Conservation (phyloP, 768 basidiomycete species). For the Tricholoma sp. region DNA sequence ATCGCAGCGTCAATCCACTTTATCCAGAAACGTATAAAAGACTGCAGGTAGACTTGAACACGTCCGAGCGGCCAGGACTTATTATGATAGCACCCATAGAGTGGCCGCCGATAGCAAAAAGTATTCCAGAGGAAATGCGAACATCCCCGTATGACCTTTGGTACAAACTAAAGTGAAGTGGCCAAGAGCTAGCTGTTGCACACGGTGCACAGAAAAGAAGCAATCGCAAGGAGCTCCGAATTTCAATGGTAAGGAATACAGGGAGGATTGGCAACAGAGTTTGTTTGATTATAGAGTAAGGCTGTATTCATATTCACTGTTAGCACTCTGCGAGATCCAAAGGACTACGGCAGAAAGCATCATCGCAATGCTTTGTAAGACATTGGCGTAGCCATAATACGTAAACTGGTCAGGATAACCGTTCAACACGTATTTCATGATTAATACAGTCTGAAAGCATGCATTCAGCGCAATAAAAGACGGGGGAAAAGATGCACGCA, state of each 20-base stretch:
- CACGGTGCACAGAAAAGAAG: neutral
- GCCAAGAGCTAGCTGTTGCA: no score
- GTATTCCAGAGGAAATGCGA: no score
- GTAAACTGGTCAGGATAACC: constrained; percentile 69
- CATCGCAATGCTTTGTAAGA: constrained; percentile 85
- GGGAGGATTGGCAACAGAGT: neutral
- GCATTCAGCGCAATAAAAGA: neutral
- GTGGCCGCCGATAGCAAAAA: no score
- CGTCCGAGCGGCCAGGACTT: no score
- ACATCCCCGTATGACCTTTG: no score
- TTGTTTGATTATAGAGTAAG: constrained; percentile 50
- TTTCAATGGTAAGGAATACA: constrained; percentile 1
- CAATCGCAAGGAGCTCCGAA: neutral
- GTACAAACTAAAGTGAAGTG: no score
- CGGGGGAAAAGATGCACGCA: constrained; percentile 32
- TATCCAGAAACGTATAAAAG: no score
- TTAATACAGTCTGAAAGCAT: constrained; percentile 64
- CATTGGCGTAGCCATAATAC: constrained; percentile 93
- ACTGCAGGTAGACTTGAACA: no score
- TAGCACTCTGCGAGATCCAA: constrained; percentile 86
- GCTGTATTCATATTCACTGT: constrained; percentile 91
- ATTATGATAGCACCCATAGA: no score
- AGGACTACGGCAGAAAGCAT: constrained; percentile 85
- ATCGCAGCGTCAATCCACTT: no score
- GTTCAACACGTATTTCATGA: constrained; percentile 84